A percentile compares a stretch with the other conserved stretches of the same genome.
Conservation (phyloP, 2,329 filamentous ascomycete genomes). For the Epicoccum sorghinum region DNA sequence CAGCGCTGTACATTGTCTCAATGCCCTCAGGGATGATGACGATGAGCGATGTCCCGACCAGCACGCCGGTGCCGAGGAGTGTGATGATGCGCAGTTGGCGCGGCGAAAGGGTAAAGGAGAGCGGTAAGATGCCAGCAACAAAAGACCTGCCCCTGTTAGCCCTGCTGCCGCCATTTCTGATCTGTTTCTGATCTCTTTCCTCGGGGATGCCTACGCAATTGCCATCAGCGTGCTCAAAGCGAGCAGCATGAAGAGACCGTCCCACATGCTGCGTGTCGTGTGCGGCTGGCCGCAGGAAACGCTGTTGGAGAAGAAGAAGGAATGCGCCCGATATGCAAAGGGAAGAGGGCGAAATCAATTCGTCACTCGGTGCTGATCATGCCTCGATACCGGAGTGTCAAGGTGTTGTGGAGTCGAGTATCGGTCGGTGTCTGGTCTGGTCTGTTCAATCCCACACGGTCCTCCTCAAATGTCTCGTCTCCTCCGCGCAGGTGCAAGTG, state of each 20-base stretch:
- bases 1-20: conserved; percentile 77
- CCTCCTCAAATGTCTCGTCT: conserved; percentile 16
- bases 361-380: conserved; percentile 27
- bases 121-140: conserved; percentile 85
- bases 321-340: conserved; percentile 23
- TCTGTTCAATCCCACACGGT: conserved; percentile 8
- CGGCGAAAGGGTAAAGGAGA: conserved; percentile 85
- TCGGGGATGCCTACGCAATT: conserved; percentile 58
- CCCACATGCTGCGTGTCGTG: conserved; percentile 55
- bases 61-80: conserved; percentile 88
- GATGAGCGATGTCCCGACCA: conserved; percentile 93
- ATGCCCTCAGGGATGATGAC: conserved; percentile 98
- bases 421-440: conserved; percentile 5
- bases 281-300: conserved; percentile 14
- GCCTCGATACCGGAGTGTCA: conserved; percentile 7
- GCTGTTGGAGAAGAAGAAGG: conserved; percentile 10
- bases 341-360: conserved; percentile 8
- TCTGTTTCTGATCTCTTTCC: not conserved
- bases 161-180: not conserved
- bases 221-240: conserved; percentile 70
- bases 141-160: conserved; percentile 72
- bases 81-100: conserved; percentile 89
- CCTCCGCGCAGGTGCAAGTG: not conserved
- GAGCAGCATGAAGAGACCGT: conserved; percentile 70
- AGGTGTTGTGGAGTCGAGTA: conserved; percentile 5